Base-by-base conservation (phyloP, 352 stramenopile species). In the Blastocystis sp. region DNA sequence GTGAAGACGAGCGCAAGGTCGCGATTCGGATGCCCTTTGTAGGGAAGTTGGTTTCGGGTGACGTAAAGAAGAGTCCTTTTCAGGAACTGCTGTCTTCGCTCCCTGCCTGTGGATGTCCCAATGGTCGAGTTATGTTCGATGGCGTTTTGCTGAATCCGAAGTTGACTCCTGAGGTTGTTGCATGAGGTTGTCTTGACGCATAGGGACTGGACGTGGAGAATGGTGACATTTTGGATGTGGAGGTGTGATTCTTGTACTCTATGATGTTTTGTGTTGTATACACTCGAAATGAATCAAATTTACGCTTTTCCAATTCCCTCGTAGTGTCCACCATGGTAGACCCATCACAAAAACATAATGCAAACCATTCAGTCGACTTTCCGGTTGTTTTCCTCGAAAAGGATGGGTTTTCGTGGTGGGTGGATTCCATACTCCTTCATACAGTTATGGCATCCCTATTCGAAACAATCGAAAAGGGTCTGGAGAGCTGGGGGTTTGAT, bases 401-500 rank as follows among this genome's bases (percentile, higher is more conserved):
- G n/a, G n/a, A n/a, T n/a, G n/a, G n/a, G n/a, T n/a, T n/a, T n/a
- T n/a, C n/a, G 51, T 59, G 51, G n/a, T 59, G n/a, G 51, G n/a
- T 59, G 3, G 51, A 59, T 32, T 59, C 11, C n/a, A 32, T 59
- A 32, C 32, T 59, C 11, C 11, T 18, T 14, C 4, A 18, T 27
- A 59, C 4, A 18, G n/a, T 18, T 6, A 78, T 78, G 67, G 67
- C 67, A 21, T 57, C 67, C 18, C 24, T 78, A n/a, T 78, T 78
- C 49, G 67, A 78, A 56, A 56, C 67, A 61, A 78, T 78, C 24
- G 67, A 78, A 78, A 78, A 78, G 44, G 67, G 67, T 27, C 51
- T 78, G 1, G 67, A 57, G 7, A 46, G 34, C 24, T 78, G 67
- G 67, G 67, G 67, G 42, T 78, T 78, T 44, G 67, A 78, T 46